Conservation (phyloP, 2,329 filamentous ascomycete species). For the Scedosporium apiospermum region DNA sequence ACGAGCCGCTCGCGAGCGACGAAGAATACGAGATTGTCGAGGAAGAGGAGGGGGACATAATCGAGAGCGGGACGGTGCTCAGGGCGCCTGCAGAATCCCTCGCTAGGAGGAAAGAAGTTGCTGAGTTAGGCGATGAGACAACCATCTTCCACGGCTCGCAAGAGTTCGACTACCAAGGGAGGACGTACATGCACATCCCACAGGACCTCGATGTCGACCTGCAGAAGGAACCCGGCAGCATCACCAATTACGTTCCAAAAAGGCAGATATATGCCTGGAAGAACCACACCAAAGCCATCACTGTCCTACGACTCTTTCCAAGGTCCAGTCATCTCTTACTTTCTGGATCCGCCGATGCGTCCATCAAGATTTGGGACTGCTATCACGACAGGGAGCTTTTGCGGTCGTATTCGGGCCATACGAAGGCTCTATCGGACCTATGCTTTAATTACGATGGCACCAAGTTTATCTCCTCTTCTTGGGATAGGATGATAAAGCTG, state of each 20-base stretch:
- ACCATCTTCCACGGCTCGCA: conserved; percentile 77
- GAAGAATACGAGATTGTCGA: conserved; percentile 72
- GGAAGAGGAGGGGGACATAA: conserved; percentile 58
- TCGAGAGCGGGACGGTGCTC: conserved; percentile 55
- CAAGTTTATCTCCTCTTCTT: conserved; percentile 83
- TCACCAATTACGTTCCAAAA: conserved; percentile 90
- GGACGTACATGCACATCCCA: conserved; percentile 96
- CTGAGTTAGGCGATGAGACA: conserved; percentile 61
- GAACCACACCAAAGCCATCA: conserved; percentile 73
- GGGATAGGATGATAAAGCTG: conserved; percentile 91
- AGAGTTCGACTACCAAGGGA: conserved; percentile 85
- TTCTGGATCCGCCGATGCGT: conserved; percentile 81
- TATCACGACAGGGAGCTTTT: conserved; percentile 85
- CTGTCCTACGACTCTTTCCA: conserved; percentile 84
- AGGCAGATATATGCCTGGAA: conserved; percentile 89
- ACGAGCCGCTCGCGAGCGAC: conserved; percentile 60
- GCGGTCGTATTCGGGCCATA: conserved; percentile 85
- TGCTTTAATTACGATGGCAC: conserved; percentile 76
- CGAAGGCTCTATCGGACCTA: conserved; percentile 80
- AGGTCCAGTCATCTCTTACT: conserved; percentile 78
- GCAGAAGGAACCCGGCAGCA: conserved; percentile 66
- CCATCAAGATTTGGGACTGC: conserved; percentile 88
- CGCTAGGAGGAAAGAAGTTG: conserved; percentile 45
- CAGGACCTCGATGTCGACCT: conserved; percentile 83
- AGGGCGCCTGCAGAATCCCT: conserved; percentile 45